A percentile compares a stretch with the other conserved stretches of the same genome.
These are phyloP conservation scores for Vitis amurensis DNA, from an alignment of 164 flowering plant species.

Conservation along the genomic window DNA sequence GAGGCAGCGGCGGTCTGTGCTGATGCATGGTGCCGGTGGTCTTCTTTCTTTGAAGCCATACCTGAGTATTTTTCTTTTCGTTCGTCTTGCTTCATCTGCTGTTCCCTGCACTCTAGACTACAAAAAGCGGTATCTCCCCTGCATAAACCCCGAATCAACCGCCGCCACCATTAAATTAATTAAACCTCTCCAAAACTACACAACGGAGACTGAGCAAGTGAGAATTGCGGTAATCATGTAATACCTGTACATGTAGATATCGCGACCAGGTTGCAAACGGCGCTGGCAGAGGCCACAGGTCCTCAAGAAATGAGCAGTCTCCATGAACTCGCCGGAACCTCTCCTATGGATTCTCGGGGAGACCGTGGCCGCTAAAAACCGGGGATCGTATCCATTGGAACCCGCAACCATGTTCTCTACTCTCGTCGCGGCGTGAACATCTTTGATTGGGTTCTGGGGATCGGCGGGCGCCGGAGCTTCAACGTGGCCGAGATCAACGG, in stretches of 20 bases:
- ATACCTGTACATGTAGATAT: slow-evolving; percentile 65
- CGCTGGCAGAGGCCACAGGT: slow-evolving; percentile 51
- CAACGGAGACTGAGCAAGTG: background rate
- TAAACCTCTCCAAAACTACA: background rate
- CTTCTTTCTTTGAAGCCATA: slow-evolving; percentile 13
- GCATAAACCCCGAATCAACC: background rate
- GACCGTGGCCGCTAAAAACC: background rate
- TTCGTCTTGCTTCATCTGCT: slow-evolving; percentile 50
- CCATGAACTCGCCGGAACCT: background rate
- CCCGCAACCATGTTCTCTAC: background rate
- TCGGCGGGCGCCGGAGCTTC: slow-evolving; percentile 17
- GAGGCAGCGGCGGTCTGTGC: slow-evolving; percentile 14
- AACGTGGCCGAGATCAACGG: slow-evolving; percentile 27
- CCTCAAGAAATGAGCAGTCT: slow-evolving; percentile 39
- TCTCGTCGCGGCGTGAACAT: background rate
- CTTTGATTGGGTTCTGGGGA: background rate
- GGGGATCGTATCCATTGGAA: background rate
- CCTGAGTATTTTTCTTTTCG: slow-evolving; percentile 28
- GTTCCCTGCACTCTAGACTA: slow-evolving; percentile 54
- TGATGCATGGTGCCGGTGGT: background rate
- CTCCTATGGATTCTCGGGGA: background rate
- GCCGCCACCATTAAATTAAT: background rate
- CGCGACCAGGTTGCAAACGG: slow-evolving; percentile 46
- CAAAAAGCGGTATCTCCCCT: slow-evolving; percentile 62
- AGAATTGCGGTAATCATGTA: too few relatives aligned